Conservation (phyloP, 2,329 filamentous ascomycete genomes). For the Fusarium bactridioides region DNA sequence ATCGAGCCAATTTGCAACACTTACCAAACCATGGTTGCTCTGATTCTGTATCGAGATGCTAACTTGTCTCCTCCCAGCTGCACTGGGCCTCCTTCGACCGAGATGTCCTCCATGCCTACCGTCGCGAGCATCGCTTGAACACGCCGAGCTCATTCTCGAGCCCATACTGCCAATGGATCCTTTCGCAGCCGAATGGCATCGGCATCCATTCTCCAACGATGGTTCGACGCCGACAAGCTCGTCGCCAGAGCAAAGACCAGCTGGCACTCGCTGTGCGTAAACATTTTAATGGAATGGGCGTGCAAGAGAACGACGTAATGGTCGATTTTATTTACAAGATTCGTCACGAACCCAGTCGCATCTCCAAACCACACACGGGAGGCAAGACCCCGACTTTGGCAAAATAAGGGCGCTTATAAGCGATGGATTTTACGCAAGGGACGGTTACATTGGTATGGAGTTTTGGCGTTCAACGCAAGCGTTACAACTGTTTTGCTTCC, state of each 20-base stretch:
- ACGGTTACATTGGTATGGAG: conserved; percentile 26
- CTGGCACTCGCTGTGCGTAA: conserved; percentile 77
- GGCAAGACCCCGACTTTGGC: conserved; percentile 2
- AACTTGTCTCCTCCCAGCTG: conserved; percentile 51
- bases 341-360: conserved; percentile 44
- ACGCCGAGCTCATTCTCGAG: conserved; percentile 74
- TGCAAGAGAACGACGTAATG: conserved; percentile 84
- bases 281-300: conserved; percentile 82
- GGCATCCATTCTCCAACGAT: conserved; percentile 80
- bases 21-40: neutral
- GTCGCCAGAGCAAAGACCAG: conserved; percentile 75
- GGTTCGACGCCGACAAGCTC: conserved; percentile 68
- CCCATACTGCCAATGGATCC: conserved; percentile 67
- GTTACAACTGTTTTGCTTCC: conserved; percentile 15
- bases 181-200: conserved; percentile 69
- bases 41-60: neutral
- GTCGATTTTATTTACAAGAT: conserved; percentile 81
- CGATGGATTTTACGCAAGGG: conserved; percentile 11
- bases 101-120: conserved; percentile 76
- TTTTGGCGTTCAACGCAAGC: conserved; percentile 28
- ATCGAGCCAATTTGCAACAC: neutral
- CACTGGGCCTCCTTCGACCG: conserved; percentile 75
- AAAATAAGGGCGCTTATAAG: conserved; percentile 20
- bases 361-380: conserved; percentile 35
- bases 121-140: conserved; percentile 75